Base-by-base conservation (phyloP, 306 rosid species). In the Vigna unguiculata region DNA sequence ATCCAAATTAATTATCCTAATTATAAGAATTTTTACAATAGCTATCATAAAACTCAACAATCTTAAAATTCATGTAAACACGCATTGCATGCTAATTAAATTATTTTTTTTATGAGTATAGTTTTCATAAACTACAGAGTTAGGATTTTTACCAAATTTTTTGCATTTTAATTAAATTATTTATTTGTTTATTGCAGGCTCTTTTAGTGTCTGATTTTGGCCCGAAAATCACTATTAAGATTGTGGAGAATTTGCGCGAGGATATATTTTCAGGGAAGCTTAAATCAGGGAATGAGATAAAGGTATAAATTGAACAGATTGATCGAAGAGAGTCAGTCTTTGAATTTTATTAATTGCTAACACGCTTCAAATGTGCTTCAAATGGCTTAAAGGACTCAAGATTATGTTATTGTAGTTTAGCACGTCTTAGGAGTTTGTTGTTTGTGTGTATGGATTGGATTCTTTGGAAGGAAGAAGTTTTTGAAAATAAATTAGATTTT, bases 201-300 rank as follows among this genome's bases (percentile, higher is more conserved):
- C 85, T 92, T 54, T 72, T 89, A 67, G 93, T 95, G 46, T 90
- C 99, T 60, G 99, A 95, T 85, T 95, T 95, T 57, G 97, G 97
- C 13, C 99, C 96, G 2, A 95, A 40, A 82, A 92, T 92, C 53
- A 95, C 97, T 14, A 74, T 90, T 8, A 89, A 91, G 81, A 95
- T 95, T 45, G 99, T 95, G 81, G 99, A 95, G 80, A 85, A 80
- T 72, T 85, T 92, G 87, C 89, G 99, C 4, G 92, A 85, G 75
- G 96, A 92, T 60, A 92, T 95, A 67, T 80, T 84, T 15, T 87
- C 96, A 1, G 97, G 99, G 77, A 95, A 88, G 86, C 93, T 92
- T 59, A 90, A 95, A 86, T 95, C 99, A 24, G 97, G 98, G 78
- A 87, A 77, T 80, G 99, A 95, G 85, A 91, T 92, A 30, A 95